Evolutionary conservation across 176 grass and related monocot species (phyloP).

Genomic region (Oryza meyeriana): DNA sequence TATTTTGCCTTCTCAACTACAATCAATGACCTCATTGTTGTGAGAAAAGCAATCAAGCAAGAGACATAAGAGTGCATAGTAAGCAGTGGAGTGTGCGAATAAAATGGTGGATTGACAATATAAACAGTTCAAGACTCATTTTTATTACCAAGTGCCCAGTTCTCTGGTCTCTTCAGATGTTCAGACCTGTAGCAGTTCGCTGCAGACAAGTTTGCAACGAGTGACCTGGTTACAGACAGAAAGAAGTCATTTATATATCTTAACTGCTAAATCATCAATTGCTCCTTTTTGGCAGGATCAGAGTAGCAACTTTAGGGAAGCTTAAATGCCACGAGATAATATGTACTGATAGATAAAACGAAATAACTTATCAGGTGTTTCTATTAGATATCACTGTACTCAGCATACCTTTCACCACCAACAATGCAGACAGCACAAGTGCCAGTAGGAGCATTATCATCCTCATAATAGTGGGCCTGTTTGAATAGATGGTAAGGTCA

Average conservation of each 20-base stretch:
- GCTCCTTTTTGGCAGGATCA: background rate
- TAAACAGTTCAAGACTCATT: background rate
- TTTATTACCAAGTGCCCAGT: slow-evolving; percentile 69
- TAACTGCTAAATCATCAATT: background rate
- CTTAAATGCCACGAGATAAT: background rate
- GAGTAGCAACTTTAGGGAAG: background rate
- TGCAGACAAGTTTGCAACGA: slow-evolving; percentile 67
- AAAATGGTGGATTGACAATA: background rate
- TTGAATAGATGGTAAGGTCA: slow-evolving; percentile 6
- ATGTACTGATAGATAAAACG: background rate
- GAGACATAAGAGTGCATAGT: background rate
- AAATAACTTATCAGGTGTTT: background rate
- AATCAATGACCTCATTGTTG: background rate
- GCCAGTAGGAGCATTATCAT: slow-evolving; percentile 57
- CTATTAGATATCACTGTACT: background rate
- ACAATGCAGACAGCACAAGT: slow-evolving; percentile 83
- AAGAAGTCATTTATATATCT: background rate
- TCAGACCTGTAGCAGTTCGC: slow-evolving; percentile 77
- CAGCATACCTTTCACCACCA: slow-evolving; percentile 64
- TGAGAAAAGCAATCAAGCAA: slow-evolving; percentile 3
- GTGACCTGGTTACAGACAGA: slow-evolving; percentile 57
- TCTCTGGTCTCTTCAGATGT: slow-evolving; percentile 77
- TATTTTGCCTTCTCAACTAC: slow-evolving; percentile 98
- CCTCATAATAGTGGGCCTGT: slow-evolving; percentile 67
- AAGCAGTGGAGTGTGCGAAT: background rate